These are phyloP conservation scores for Yamadazyma sp. DNA, from an alignment of 1,139 yeast species.

Conservation along the genomic window DNA sequence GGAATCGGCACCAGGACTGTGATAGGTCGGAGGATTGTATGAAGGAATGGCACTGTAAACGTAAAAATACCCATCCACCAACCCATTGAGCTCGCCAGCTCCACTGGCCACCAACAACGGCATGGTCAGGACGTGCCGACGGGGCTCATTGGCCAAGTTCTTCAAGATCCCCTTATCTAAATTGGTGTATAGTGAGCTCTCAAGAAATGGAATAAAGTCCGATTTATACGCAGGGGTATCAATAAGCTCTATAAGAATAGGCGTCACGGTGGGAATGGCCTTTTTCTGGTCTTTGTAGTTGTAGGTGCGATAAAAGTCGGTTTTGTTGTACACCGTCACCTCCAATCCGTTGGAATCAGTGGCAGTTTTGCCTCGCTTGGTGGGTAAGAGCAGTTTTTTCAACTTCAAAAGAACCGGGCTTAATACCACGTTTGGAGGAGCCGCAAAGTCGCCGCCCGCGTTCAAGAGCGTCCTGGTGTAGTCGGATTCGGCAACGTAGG, in stretches of 20 bases:
- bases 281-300: constrained; percentile 9
- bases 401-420: constrained; percentile 29
- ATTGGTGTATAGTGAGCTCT: constrained; percentile 63
- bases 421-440: constrained; percentile 15
- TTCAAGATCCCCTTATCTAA: constrained; percentile 58
- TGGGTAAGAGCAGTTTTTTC: constrained; percentile 5
- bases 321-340: constrained; percentile 16
- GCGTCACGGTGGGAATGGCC: constrained; percentile 50
- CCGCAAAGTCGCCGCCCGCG: constrained; percentile 3
- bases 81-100: constrained; percentile 71
- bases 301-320: constrained; percentile 26
- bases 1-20: constrained; percentile 2
- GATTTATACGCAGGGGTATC: constrained; percentile 74
- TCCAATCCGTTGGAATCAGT: constrained; percentile 13
- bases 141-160: constrained; percentile 65
- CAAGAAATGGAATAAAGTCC: constrained; percentile 71
- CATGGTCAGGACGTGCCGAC: constrained; percentile 61
- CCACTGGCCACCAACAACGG: constrained; percentile 76
- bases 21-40: constrained; percentile 51
- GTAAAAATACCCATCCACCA: constrained; percentile 69
- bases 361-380: constrained; percentile 16
- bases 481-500: constrained; percentile 45
- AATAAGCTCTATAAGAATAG: constrained; percentile 63
- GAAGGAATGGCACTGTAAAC: constrained; percentile 69
- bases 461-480: constrained; percentile 24